A percentile compares a stretch with the other conserved stretches of the same genome.
These are phyloP conservation scores for Alternaria arbusti DNA, from an alignment of 2,329 filamentous ascomycete species.

Conservation along the genomic window DNA sequence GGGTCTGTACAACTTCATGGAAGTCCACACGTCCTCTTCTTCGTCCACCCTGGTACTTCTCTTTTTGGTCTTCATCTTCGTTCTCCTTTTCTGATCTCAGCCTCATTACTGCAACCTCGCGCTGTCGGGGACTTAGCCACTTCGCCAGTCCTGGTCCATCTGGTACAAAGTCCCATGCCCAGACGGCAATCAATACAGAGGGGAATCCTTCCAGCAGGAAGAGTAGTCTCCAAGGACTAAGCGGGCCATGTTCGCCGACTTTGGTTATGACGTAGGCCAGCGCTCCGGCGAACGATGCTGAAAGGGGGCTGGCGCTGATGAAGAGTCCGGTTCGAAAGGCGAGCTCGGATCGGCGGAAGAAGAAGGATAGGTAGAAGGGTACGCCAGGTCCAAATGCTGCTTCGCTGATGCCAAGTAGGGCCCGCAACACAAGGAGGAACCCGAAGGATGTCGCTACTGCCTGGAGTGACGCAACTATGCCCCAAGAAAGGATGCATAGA, in stretches of 20 bases:
- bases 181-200: conserved; percentile 74
- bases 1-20: conserved; percentile 63
- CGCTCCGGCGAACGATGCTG: conserved; percentile 73
- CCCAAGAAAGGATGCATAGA: conserved; percentile 77
- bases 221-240: conserved; percentile 84
- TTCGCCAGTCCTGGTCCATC: conserved; percentile 66
- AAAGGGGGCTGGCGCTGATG: conserved; percentile 73
- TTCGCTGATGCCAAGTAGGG: conserved; percentile 63
- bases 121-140: conserved; percentile 53
- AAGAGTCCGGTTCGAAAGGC: conserved; percentile 87
- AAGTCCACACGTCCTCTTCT: conserved; percentile 55
- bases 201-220: conserved; percentile 88
- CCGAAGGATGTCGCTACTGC: conserved; percentile 53
- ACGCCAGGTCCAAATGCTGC: conserved; percentile 69
- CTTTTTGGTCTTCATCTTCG: conserved; percentile 36
- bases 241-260: conserved; percentile 67
- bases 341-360: conserved; percentile 72
- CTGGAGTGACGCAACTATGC: conserved; percentile 77
- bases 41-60: conserved; percentile 25
- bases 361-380: conserved; percentile 69
- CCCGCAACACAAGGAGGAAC: conserved; percentile 68
- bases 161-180: conserved; percentile 77
- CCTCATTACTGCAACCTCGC: conserved; percentile 73
- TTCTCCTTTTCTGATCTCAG: conserved; percentile 61
- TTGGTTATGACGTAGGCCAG: conserved; percentile 81